Evolutionary conservation across 2,329 filamentous ascomycete species (phyloP).

Genomic region (Ceratocystis destructans): DNA sequence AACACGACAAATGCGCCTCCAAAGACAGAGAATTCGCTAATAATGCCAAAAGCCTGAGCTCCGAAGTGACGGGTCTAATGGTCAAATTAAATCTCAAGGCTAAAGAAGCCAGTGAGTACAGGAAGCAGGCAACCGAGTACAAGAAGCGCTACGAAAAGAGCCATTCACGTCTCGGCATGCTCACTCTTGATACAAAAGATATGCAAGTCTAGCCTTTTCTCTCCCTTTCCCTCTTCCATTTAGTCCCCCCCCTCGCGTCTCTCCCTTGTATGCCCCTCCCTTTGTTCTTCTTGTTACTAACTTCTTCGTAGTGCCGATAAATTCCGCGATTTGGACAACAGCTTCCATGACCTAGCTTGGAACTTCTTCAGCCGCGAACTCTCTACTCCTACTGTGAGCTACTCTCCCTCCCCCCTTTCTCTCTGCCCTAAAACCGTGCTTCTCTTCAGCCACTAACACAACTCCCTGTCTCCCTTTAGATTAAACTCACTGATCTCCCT

Average conservation of each 20-base stretch:
- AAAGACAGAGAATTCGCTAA: constrained; percentile 12
- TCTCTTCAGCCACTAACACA: neutral
- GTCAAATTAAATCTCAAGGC: constrained; percentile 17
- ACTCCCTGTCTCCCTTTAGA: neutral
- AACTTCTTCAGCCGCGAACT: constrained; percentile 18
- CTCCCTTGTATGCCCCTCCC: neutral
- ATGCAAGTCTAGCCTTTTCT: constrained; percentile 12
- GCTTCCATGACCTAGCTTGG: constrained; percentile 18
- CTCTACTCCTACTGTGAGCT: constrained; percentile 8
- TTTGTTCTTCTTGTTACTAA: neutral
- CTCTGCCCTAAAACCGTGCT: neutral
- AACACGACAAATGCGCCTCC: constrained; percentile 15
- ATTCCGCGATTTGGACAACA: constrained; percentile 19
- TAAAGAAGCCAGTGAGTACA: constrained; percentile 16
- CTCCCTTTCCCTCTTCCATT: neutral
- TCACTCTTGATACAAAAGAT: constrained; percentile 18
- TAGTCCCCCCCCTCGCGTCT: neutral
- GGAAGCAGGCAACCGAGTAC: constrained; percentile 15
- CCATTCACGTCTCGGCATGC: constrained; percentile 16
- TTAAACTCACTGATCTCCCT: constrained; percentile 14
- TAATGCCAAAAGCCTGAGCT: constrained; percentile 11
- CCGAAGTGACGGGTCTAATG: constrained; percentile 15
- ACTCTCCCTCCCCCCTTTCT: neutral
- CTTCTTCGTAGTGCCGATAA: constrained; percentile 12
- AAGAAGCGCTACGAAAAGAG: constrained; percentile 19